Evolutionary conservation across 2,329 filamentous ascomycete genomes (phyloP).

Genomic region (Aureobasidium pullulans): DNA sequence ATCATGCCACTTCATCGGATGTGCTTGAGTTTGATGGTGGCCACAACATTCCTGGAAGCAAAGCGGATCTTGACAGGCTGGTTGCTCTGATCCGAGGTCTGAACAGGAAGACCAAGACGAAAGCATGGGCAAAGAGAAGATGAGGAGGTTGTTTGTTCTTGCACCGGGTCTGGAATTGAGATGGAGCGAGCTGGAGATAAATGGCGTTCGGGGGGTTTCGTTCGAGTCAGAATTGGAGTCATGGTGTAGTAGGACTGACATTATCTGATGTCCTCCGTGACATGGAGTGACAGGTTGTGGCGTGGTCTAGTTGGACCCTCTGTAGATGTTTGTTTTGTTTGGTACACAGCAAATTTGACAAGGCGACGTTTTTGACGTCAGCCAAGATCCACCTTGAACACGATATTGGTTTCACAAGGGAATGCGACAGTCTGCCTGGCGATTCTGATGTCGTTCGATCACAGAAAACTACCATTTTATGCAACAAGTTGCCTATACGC

Average conservation of each 20-base stretch:
- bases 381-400: too few species aligned
- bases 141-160: neutral
- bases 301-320: too few species aligned
- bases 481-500: too few species aligned
- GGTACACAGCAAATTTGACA: neutral
- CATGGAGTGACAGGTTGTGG: too few species aligned
- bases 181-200: neutral
- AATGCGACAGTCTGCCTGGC: too few species aligned
- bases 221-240: neutral
- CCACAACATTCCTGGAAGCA: neutral
- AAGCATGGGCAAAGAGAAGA: neutral
- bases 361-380: too few species aligned
- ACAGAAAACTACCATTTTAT: too few species aligned
- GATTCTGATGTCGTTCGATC: too few species aligned
- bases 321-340: neutral
- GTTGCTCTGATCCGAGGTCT: neutral
- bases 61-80: neutral
- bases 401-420: too few species aligned
- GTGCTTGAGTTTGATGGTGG: neutral
- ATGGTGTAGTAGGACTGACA: neutral
- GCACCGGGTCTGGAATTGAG: neutral
- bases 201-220: neutral
- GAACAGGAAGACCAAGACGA: neutral
- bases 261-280: neutral
- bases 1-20: neutral